Evolutionary conservation across 768 basidiomycete genomes (phyloP).

Genomic region (Lactarius indigo): DNA sequence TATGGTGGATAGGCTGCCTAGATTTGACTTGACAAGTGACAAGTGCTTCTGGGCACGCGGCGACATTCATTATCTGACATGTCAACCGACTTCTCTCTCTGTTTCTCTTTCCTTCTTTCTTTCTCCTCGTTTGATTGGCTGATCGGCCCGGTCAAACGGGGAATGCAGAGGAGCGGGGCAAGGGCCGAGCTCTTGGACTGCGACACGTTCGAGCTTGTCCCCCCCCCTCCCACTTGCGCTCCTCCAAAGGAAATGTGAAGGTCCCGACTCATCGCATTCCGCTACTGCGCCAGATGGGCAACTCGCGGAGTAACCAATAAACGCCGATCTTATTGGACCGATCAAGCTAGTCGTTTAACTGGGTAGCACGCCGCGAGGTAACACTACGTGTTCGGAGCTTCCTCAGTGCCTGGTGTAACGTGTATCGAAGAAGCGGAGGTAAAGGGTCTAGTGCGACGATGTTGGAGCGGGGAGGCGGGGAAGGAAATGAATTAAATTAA

Average conservation of each 20-base stretch:
- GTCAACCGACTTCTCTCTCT: slow-evolving; percentile 5
- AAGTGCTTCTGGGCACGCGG: slow-evolving; percentile 5
- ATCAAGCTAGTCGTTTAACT: slow-evolving; percentile 6
- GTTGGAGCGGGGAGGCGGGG: neutral
- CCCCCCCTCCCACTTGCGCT: neutral
- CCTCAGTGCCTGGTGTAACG: slow-evolving; percentile 8
- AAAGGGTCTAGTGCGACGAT: neutral
- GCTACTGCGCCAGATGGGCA: neutral
- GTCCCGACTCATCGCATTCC: neutral
- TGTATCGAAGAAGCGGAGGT: neutral
- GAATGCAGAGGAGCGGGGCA: neutral
- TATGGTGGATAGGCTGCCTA: neutral
- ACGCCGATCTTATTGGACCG: neutral
- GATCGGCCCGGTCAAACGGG: slow-evolving; percentile 18
- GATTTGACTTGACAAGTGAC: slow-evolving; percentile 15
- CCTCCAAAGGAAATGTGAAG: neutral
- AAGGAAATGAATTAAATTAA: neutral
- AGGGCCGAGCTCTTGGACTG: neutral
- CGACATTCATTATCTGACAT: slow-evolving; percentile 10
- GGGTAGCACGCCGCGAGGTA: neutral
- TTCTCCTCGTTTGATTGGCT: neutral
- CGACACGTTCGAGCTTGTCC: neutral
- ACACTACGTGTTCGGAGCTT: slow-evolving; percentile 3
- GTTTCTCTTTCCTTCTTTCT: neutral
- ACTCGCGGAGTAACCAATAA: neutral